A percentile compares a stretch with the other conserved stretches of the same genome.
phyloP scores from a whole-genome alignment of 225 moss, liverwort and hornwort genomes.

The Marchantia paleacea region DNA sequence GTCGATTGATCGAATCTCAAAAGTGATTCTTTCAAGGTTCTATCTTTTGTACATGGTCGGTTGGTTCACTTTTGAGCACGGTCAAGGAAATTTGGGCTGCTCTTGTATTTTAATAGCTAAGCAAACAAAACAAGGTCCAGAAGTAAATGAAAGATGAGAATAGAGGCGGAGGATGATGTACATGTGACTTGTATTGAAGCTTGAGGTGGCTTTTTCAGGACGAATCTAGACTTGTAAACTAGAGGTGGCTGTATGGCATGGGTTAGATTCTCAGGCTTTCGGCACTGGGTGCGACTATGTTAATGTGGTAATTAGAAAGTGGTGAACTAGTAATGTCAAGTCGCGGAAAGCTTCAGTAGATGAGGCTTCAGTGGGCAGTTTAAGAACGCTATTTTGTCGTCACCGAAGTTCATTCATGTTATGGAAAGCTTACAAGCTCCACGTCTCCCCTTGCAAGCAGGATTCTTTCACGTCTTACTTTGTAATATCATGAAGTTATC shows the following conservation, averaged over 20 bases:
- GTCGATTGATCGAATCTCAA: slow-evolving; percentile 4
- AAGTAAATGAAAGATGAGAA: neutral
- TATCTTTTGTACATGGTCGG: neutral
- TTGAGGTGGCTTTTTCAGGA: neutral
- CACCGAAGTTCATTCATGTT: too few relatives aligned
- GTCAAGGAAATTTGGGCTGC: slow-evolving; percentile 4
- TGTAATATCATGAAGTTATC: too few relatives aligned
- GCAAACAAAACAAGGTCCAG: neutral
- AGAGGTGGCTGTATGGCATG: neutral
- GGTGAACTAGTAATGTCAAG: too few relatives aligned
- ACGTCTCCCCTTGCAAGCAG: too few relatives aligned
- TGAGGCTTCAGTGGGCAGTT: too few relatives aligned
- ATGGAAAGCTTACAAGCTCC: too few relatives aligned
- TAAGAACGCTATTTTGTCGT: too few relatives aligned
- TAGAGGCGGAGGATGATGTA: slow-evolving; percentile 2
- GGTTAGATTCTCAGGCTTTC: neutral
- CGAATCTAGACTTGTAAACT: neutral
- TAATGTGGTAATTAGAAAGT: neutral
- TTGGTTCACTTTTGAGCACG: slow-evolving; percentile 2
- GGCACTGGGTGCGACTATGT: neutral
- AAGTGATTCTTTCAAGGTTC: slow-evolving; percentile 8
- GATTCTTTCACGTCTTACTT: too few relatives aligned
- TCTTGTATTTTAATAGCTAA: slow-evolving; percentile 13
- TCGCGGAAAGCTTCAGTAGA: too few relatives aligned
- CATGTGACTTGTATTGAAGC: neutral